Base-by-base conservation (phyloP, 805 yeast genomes). In the Candida schatavii region DNA sequence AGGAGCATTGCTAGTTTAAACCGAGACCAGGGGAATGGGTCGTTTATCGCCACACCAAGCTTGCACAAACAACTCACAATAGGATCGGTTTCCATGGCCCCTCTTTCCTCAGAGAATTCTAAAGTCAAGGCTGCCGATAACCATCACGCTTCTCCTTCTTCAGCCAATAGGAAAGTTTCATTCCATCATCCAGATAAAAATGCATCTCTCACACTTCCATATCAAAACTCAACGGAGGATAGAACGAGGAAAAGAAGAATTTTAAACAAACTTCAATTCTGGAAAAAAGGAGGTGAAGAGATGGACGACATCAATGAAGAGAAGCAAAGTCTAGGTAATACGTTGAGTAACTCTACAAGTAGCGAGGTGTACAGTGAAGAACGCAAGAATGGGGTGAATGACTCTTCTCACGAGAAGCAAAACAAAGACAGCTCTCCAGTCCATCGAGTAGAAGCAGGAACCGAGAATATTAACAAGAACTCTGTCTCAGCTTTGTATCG, bases 221-320 rank as follows among this genome's bases (percentile, higher is more conserved):
- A 17, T 15, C 35, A 31, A 31, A 9, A 35, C 11, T 21, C 15
- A 9, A 39, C 48, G 32, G 31, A 54, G 43, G 35, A 54, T 15
- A 56, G 54, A 13, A 31, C 35, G 5, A 31, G 35, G 45, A 55
- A 59, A 35, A 55, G 50, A 21, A 59, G 54, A 31, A 46, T 68
- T 17, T 46, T 68, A 20, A 57, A 55, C 28, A 64, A 57, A 42
- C 52, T 69, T 4, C 70, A 64, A 50, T 69, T 69, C 45, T 69
- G 75, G 75, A 22, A 33, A 34, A 9, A 35, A 28, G 35, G 42
- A 32, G 32, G 26, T 28, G n/a, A 42, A 49, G 11, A 35, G 14
- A 35, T 35, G 37, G 22, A 36, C n/a, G 39, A 25, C 18, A 23
- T 26, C 13, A n/a, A 36, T 17, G 39, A 36, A 11, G 32, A 36